Percentiles rank a stretch among this genome's conserved stretches.
Conservation (phyloP, 257 asterid species). For the Nicotiana tomentosiformis region DNA sequence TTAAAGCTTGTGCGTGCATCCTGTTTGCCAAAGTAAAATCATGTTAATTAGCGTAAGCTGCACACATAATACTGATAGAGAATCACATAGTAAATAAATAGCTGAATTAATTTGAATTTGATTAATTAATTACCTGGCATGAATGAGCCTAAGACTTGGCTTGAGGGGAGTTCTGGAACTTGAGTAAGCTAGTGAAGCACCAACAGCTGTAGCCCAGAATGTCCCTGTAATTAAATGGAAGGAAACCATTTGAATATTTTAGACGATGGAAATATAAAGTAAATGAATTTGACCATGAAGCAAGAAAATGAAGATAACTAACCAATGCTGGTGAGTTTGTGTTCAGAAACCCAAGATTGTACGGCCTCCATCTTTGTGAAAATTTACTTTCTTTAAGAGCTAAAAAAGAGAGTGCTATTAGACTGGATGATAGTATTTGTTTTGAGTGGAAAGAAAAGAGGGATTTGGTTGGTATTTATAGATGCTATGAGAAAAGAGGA, state of each 20-base stretch:
- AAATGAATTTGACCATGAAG: no score
- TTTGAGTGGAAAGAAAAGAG: neutral
- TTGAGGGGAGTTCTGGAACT: constrained; percentile 41
- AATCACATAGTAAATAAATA: neutral
- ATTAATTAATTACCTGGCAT: constrained; percentile 49
- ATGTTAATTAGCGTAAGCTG: neutral
- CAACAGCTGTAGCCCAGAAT: constrained; percentile 71
- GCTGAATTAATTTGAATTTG: neutral
- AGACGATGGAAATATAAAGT: no score
- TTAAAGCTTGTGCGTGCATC: constrained; percentile 84
- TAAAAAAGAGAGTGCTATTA: neutral
- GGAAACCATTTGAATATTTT: neutral
- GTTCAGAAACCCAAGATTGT: constrained; percentile 64
- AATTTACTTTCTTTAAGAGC: neutral
- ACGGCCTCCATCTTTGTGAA: constrained; percentile 41
- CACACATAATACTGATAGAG: neutral
- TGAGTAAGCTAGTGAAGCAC: constrained; percentile 54
- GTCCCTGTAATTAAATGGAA: constrained; percentile 25
- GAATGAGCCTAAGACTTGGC: constrained; percentile 73
- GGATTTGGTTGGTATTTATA: constrained; percentile 8
- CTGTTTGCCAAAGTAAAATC: constrained; percentile 17
- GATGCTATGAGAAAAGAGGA: neutral
- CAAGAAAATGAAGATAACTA: neutral
- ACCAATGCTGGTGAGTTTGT: constrained; percentile 77
- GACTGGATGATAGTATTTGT: neutral